These are phyloP conservation scores for Peronospora farinosa DNA, from an alignment of 352 stramenopile species.

Conservation along the genomic window DNA sequence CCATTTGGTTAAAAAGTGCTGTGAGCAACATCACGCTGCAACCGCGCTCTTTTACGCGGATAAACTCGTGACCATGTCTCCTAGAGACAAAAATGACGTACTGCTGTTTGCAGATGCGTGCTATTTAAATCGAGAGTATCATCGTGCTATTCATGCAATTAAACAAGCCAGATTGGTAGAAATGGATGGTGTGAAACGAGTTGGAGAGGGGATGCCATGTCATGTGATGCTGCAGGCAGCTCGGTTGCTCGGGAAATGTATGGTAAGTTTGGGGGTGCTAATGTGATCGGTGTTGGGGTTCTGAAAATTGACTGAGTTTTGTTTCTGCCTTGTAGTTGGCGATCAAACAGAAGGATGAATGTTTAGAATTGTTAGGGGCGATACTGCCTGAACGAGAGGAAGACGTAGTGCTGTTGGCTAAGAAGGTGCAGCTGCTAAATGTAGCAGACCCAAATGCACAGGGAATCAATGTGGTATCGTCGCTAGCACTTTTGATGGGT, in stretches of 20 bases:
- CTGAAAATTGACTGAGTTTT: conserved; percentile 1
- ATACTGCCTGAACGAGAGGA: conserved; percentile 58
- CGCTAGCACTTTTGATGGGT: conserved; percentile 72
- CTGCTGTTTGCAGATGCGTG: conserved; percentile 77
- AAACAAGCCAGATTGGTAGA: conserved; percentile 43
- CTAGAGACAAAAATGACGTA: conserved; percentile 37
- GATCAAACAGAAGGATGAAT: conserved; percentile 83
- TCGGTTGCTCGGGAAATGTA: conserved; percentile 61
- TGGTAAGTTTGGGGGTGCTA: conserved; percentile 31
- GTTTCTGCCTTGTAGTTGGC: conserved; percentile 31
- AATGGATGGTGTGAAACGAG: conserved; percentile 8
- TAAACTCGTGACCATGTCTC: conserved; percentile 66
- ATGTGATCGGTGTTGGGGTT: neutral
- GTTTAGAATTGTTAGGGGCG: conserved; percentile 54
- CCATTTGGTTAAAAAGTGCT: conserved; percentile 39
- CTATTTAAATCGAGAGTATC: conserved; percentile 58
- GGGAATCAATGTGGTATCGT: conserved; percentile 72
- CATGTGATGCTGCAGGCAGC: conserved; percentile 40
- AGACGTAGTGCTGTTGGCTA: conserved; percentile 47
- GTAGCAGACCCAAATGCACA: conserved; percentile 18
- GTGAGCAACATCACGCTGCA: conserved; percentile 41
- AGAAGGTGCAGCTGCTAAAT: conserved; percentile 30
- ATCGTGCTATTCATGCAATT: conserved; percentile 72
- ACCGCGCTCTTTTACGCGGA: conserved; percentile 76
- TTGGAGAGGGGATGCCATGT: conserved; percentile 1